Percentiles rank a stretch among this genome's conserved stretches.
Evolutionary conservation across 2,329 filamentous ascomycete genomes (phyloP).

Genomic region (Amylocarpus encephaloides): DNA sequence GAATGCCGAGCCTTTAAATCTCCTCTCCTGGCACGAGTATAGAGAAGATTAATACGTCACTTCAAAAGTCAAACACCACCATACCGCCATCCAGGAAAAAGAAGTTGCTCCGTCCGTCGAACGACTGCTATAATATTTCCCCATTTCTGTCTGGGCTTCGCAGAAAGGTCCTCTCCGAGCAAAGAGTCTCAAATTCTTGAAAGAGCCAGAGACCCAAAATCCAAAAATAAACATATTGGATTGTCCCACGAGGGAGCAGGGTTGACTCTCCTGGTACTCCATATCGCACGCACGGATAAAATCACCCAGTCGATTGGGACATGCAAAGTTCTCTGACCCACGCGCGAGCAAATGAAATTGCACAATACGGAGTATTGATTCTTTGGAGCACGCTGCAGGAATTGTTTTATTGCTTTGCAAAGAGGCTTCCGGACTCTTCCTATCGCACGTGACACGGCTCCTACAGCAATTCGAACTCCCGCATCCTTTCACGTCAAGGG

Average conservation of each 20-base stretch:
- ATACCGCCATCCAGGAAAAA: too few species aligned
- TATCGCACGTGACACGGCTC: too few species aligned
- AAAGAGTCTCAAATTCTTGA: not conserved
- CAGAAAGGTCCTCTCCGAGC: too few species aligned
- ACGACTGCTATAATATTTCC: too few species aligned
- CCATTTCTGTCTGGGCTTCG: too few species aligned
- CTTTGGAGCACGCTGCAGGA: constrained; percentile 1
- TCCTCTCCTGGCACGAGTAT: too few species aligned
- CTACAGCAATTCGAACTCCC: not conserved
- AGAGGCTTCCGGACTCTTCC: not conserved
- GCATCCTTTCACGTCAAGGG: too few species aligned
- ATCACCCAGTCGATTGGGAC: constrained; percentile 1
- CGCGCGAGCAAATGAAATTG: constrained; percentile 1
- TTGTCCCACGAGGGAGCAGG: constrained; percentile 14
- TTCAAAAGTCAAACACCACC: too few species aligned
- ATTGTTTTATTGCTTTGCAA: not conserved
- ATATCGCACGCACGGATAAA: constrained; percentile 5
- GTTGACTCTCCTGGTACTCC: not conserved
- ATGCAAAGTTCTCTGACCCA: not conserved
- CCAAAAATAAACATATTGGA: constrained; percentile 1
- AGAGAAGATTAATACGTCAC: too few species aligned
- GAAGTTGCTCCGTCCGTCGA: too few species aligned
- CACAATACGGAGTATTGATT: too few species aligned
- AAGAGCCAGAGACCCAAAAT: not conserved
- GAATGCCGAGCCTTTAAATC: too few species aligned